A percentile compares a stretch with the other conserved stretches of the same genome.
These are phyloP conservation scores for Cyphellophora attinorum DNA, from an alignment of 2,329 filamentous ascomycete genomes.

Conservation along the genomic window DNA sequence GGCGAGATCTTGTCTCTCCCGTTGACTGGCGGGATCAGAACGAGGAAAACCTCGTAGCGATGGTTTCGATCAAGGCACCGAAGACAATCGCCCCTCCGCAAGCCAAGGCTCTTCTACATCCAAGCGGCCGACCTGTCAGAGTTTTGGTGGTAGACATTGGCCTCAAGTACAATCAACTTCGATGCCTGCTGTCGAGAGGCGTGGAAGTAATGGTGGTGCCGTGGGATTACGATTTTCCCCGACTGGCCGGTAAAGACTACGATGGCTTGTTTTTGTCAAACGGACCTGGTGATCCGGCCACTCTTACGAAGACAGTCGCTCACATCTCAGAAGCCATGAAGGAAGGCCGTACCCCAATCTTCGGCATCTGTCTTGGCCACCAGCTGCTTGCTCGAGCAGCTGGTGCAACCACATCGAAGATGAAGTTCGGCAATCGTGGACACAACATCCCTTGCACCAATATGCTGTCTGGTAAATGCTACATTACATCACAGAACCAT, in stretches of 20 bases:
- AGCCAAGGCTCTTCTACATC: slow-evolving; percentile 67
- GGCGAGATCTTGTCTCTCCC: slow-evolving; percentile 59
- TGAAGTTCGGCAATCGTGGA: slow-evolving; percentile 99
- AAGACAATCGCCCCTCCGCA: slow-evolving; percentile 74
- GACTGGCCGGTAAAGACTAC: slow-evolving; percentile 69
- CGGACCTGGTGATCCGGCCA: slow-evolving; percentile 88
- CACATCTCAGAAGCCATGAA: slow-evolving; percentile 68
- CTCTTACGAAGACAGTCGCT: slow-evolving; percentile 68
- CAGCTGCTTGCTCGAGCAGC: slow-evolving; percentile 83
- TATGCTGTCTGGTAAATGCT: slow-evolving; percentile 88
- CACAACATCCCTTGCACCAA: slow-evolving; percentile 98
- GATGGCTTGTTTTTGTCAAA: slow-evolving; percentile 98
- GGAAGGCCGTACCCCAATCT: slow-evolving; percentile 75
- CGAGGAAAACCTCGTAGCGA: slow-evolving; percentile 60
- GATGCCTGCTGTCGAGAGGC: slow-evolving; percentile 82
- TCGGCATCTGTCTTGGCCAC: slow-evolving; percentile 93
- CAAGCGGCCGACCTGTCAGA: slow-evolving; percentile 76
- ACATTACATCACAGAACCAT: slow-evolving; percentile 98
- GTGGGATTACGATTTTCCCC: slow-evolving; percentile 87
- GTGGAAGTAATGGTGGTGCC: slow-evolving; percentile 91
- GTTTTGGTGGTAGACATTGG: slow-evolving; percentile 93
- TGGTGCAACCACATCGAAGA: slow-evolving; percentile 79
- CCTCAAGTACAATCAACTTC: slow-evolving; percentile 95
- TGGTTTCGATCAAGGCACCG: slow-evolving; percentile 74
- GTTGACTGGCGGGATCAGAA: slow-evolving; percentile 91